phyloP scores from a whole-genome alignment of 352 stramenopile genomes.

The Discostella stelligera region DNA sequence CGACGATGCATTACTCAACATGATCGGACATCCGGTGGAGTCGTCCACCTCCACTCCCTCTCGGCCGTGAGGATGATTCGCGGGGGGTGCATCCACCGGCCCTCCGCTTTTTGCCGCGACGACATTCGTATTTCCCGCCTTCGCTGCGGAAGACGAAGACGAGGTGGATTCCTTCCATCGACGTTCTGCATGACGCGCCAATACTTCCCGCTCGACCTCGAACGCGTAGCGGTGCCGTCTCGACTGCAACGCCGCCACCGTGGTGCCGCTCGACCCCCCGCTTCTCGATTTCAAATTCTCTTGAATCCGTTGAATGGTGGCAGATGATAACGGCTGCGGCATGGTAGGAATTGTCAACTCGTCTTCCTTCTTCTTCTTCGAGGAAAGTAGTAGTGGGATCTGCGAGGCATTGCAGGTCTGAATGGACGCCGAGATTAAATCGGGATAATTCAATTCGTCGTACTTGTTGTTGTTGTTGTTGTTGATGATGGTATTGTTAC shows the following conservation, averaged over 20 bases:
- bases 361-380: too few species aligned
- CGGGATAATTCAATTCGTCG: neutral
- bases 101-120: neutral
- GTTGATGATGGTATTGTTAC: neutral
- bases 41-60: neutral
- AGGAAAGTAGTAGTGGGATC: neutral
- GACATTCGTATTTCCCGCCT: too few species aligned
- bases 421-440: neutral
- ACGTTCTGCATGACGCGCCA: slow-evolving; percentile 2
- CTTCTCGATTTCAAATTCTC: neutral
- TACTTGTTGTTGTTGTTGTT: neutral
- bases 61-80: neutral
- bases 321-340: neutral
- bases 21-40: neutral
- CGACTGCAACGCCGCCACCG: neutral
- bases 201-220: slow-evolving; percentile 15
- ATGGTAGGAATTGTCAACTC: neutral
- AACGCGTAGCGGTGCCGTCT: slow-evolving; percentile 20
- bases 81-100: neutral
- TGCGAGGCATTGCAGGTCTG: neutral
- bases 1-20: neutral
- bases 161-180: neutral
- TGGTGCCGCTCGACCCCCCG: too few species aligned
- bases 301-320: neutral
- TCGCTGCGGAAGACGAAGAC: too few species aligned